Conservation (phyloP, 2,329 filamentous ascomycete species). For the Penicillium brasilianum region DNA sequence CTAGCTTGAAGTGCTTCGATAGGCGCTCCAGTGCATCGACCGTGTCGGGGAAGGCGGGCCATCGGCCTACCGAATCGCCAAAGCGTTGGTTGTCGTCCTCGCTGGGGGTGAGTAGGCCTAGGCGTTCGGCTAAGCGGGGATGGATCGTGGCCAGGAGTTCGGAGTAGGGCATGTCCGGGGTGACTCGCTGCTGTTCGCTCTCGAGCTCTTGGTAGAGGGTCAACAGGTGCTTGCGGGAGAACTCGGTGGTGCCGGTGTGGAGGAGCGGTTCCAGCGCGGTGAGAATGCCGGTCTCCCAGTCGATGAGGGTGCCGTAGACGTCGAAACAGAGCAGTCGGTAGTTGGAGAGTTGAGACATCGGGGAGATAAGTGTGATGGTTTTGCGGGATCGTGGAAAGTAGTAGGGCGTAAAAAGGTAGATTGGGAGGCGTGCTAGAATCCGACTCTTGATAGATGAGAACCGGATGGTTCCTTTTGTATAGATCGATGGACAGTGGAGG, state of each 20-base stretch:
- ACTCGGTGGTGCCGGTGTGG: constrained; percentile 48
- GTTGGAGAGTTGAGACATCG: constrained; percentile 37
- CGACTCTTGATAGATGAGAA: neutral
- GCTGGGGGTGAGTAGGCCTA: constrained; percentile 30
- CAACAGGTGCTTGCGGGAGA: constrained; percentile 31
- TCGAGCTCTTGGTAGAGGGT: constrained; percentile 41
- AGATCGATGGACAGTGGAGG: neutral
- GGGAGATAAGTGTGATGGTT: neutral
- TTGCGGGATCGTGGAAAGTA: neutral
- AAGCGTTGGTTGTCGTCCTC: constrained; percentile 52
- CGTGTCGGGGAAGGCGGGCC: constrained; percentile 64
- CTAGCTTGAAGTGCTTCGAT: constrained; percentile 58
- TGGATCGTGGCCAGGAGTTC: constrained; percentile 60
- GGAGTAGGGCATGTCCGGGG: constrained; percentile 65
- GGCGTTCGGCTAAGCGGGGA: constrained; percentile 38
- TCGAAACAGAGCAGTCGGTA: constrained; percentile 71
- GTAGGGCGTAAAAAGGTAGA: neutral
- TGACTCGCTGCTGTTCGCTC: constrained; percentile 55
- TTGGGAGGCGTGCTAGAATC: neutral
- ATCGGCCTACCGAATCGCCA: constrained; percentile 55
- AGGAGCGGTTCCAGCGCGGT: constrained; percentile 54
- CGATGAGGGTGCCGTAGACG: constrained; percentile 78
- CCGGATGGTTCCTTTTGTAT: neutral
- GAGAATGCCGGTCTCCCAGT: constrained; percentile 74
- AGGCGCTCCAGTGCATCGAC: constrained; percentile 58